phyloP scores from a whole-genome alignment of 345 rosid genomes.

The Gossypium ekmanianum region DNA sequence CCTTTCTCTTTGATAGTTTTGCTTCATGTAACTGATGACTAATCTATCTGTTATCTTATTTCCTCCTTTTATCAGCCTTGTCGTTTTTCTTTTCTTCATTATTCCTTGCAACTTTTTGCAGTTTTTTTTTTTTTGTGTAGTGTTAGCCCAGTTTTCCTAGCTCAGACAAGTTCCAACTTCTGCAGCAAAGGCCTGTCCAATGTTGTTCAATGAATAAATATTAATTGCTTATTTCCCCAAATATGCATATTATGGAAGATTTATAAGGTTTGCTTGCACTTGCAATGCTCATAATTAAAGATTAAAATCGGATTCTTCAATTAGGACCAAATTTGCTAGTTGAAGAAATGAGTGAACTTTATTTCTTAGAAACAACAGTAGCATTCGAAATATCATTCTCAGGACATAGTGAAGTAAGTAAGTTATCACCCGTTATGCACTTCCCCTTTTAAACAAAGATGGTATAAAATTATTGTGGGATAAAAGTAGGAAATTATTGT shows the following conservation, averaged over 20 bases:
- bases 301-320: background rate
- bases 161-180: background rate
- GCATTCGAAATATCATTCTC: background rate
- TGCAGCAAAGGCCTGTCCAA: background rate
- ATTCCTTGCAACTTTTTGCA: background rate
- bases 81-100: background rate
- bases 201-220: slow-evolving; percentile 6
- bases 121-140: background rate
- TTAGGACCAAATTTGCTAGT: background rate
- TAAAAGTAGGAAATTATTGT: background rate
- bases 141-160: background rate
- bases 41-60: background rate
- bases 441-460: background rate
- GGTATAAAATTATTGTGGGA: background rate
- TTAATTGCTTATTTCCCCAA: background rate
- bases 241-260: background rate
- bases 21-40: background rate
- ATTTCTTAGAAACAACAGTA: background rate
- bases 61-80: background rate
- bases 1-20: background rate
- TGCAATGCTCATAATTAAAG: background rate
- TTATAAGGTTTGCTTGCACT: background rate
- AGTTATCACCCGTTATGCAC: background rate
- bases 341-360: background rate
- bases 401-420: background rate